Evolutionary conservation across 2,329 filamentous ascomycete genomes (phyloP).

Genomic region (Pseudopyricularia javanii): DNA sequence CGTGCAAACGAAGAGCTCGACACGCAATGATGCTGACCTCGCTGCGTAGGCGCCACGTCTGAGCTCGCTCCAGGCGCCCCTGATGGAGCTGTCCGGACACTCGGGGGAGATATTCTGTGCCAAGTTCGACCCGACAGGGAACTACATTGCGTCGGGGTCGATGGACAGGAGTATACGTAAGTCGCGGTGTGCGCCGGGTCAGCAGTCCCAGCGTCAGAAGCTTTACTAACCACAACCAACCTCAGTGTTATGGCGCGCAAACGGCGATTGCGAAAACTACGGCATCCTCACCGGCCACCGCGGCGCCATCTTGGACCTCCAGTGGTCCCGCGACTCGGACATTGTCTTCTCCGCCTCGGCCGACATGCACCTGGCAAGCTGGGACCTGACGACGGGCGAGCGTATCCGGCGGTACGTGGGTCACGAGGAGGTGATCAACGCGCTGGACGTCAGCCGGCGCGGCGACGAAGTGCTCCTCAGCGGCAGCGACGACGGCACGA

Average conservation of each 20-base stretch:
- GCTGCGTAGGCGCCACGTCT: conserved; percentile 56
- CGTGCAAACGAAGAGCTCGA: neutral
- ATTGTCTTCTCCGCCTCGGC: conserved; percentile 87
- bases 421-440: conserved; percentile 93
- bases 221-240: neutral
- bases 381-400: conserved; percentile 86
- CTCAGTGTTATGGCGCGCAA: conserved; percentile 83
- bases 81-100: conserved; percentile 83
- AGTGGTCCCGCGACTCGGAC: conserved; percentile 92
- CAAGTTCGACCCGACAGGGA: conserved; percentile 79
- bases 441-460: conserved; percentile 74
- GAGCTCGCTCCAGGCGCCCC: conserved; percentile 73
- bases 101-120: conserved; percentile 83
- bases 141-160: conserved; percentile 82
- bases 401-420: conserved; percentile 86
- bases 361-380: conserved; percentile 85
- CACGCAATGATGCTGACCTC: conserved; percentile 3
- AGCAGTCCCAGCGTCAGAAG: neutral
- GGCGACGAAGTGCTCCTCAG: conserved; percentile 86
- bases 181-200: conserved; percentile 13
- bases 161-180: conserved; percentile 87
- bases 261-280: conserved; percentile 90
- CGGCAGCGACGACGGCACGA: conserved; percentile 84
- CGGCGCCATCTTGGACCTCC: conserved; percentile 79
- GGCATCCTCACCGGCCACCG: conserved; percentile 80